Evolutionary conservation across 2,329 filamentous ascomycete species (phyloP).

Genomic region (Cyclaneusma minus): DNA sequence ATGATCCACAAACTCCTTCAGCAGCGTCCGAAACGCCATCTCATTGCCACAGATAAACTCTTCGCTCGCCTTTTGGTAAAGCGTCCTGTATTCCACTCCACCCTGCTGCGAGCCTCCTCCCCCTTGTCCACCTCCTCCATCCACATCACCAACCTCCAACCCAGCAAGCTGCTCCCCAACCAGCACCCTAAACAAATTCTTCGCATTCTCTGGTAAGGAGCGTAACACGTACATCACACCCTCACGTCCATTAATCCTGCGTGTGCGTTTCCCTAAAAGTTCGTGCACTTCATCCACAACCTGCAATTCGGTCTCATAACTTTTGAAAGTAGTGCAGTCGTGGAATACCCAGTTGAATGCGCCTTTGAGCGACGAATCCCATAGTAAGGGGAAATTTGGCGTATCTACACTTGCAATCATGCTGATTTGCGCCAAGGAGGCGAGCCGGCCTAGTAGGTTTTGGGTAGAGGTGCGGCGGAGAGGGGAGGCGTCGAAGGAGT

Average conservation of each 20-base stretch:
- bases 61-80: conserved; percentile 92
- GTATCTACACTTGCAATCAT: conserved; percentile 75
- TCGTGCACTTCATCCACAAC: conserved; percentile 83
- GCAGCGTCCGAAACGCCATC: conserved; percentile 81
- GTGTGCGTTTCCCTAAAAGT: conserved; percentile 65
- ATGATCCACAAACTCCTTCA: conserved; percentile 87
- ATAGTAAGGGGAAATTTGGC: conserved; percentile 73
- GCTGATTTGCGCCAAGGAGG: conserved; percentile 54
- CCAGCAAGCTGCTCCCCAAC: conserved; percentile 69
- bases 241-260: conserved; percentile 73
- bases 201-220: conserved; percentile 82
- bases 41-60: conserved; percentile 96
- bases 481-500: conserved; percentile 70
- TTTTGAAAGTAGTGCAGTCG: conserved; percentile 79
- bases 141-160: conserved; percentile 32
- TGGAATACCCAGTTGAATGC: conserved; percentile 82
- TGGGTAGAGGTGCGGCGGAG: conserved; percentile 60
- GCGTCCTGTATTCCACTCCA: conserved; percentile 74
- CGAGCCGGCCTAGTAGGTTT: conserved; percentile 59
- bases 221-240: conserved; percentile 84
- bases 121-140: conserved; percentile 13
- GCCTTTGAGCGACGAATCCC: conserved; percentile 74
- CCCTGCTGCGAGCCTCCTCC: conserved; percentile 19
- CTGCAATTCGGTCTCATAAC: conserved; percentile 61
- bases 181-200: conserved; percentile 70